Percentiles rank a stretch among this genome's conserved stretches.
phyloP scores from a whole-genome alignment of 768 basidiomycete species.

The Pleurotus sapidus region DNA sequence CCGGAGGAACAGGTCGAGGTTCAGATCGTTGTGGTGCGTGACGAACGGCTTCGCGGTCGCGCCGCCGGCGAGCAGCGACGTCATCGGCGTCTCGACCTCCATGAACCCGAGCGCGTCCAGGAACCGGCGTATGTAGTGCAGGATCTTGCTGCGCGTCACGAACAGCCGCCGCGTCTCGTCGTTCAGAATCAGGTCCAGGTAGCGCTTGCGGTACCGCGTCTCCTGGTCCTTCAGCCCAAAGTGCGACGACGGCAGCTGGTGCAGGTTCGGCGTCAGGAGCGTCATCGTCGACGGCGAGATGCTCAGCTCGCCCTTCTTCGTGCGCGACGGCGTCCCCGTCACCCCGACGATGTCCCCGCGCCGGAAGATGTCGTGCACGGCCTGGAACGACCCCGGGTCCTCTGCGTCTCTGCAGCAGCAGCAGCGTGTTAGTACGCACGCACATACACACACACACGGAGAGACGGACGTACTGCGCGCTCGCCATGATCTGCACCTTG shows the following conservation, averaged over 20 bases:
- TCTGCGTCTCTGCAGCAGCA: constrained; percentile 50
- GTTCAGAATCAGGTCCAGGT: constrained; percentile 96
- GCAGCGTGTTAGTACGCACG: too few species aligned
- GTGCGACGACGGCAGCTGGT: constrained; percentile 90
- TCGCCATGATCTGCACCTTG: constrained; percentile 96
- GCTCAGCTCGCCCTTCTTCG: constrained; percentile 94
- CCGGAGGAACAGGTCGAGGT: constrained; percentile 94
- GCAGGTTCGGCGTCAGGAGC: constrained; percentile 93
- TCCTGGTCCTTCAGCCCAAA: constrained; percentile 98
- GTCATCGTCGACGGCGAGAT: constrained; percentile 78
- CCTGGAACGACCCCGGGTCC: constrained; percentile 61
- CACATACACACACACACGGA: background rate
- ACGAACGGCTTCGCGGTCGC: constrained; percentile 99
- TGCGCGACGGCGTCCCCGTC: constrained; percentile 82
- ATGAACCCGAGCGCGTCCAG: constrained; percentile 91
- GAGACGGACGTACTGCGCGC: constrained; percentile 57
- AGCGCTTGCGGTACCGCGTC: constrained; percentile 96
- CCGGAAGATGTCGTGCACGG: constrained; percentile 82
- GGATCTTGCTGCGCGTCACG: constrained; percentile 81
- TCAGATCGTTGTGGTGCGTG: constrained; percentile 98
- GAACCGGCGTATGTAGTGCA: constrained; percentile 92
- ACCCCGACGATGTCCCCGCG: constrained; percentile 98
- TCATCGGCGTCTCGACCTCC: constrained; percentile 99
- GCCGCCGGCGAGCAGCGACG: constrained; percentile 92
- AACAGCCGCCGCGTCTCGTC: constrained; percentile 88